phyloP scores from a whole-genome alignment of 1,139 yeast genomes.

The Nematodospora anomalae region DNA sequence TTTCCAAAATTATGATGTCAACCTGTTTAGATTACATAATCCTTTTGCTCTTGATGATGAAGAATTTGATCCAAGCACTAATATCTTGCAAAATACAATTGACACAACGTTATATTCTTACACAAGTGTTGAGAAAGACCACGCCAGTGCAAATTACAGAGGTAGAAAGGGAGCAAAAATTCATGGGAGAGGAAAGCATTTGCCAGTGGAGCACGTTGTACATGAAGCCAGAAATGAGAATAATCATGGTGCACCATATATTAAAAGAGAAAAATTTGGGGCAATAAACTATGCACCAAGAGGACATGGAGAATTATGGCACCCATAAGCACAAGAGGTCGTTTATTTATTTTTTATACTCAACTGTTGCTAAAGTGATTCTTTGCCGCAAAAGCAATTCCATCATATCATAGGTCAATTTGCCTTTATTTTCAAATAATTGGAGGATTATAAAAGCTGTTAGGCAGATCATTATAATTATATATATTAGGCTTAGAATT shows the following conservation, averaged over 20 bases:
- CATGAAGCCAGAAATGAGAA: slow-evolving; percentile 17
- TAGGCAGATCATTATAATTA: too few relatives aligned
- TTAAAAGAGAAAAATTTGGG: slow-evolving; percentile 43
- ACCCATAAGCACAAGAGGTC: slow-evolving; percentile 24
- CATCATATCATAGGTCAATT: too few relatives aligned
- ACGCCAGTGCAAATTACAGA: slow-evolving; percentile 8
- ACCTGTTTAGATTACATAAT: slow-evolving; percentile 23
- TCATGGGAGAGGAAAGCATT: background rate
- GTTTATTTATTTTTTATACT: background rate
- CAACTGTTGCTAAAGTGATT: background rate
- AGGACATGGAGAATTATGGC: slow-evolving; percentile 54
- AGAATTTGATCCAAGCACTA: slow-evolving; percentile 24
- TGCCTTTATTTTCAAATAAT: too few relatives aligned
- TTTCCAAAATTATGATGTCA: slow-evolving; percentile 40
- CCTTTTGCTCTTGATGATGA: slow-evolving; percentile 30
- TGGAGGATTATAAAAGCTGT: too few relatives aligned
- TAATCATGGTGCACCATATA: slow-evolving; percentile 22
- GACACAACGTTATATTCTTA: slow-evolving; percentile 40
- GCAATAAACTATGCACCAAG: slow-evolving; percentile 55
- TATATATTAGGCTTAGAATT: too few relatives aligned
- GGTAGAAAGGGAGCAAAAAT: slow-evolving; percentile 8
- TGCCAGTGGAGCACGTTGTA: slow-evolving; percentile 21
- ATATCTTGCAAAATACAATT: slow-evolving; percentile 36
- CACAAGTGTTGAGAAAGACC: slow-evolving; percentile 11
- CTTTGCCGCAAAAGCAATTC: too few relatives aligned